phyloP scores from a whole-genome alignment of 345 rosid species.

The Corchorus capsularis region DNA sequence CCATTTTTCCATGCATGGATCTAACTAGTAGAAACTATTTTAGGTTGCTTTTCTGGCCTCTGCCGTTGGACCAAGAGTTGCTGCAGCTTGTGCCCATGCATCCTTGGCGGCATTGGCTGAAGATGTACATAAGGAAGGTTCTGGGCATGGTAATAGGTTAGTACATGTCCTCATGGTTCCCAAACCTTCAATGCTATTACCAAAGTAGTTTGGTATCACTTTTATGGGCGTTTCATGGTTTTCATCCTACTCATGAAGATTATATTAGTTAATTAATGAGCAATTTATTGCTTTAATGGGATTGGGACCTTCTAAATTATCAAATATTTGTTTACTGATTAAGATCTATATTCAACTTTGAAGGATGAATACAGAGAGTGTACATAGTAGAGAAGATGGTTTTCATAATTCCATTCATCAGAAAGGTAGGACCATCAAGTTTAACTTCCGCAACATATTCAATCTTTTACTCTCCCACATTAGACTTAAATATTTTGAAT shows the following conservation, averaged over 20 bases:
- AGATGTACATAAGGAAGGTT: slow-evolving; percentile 44
- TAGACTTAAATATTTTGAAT: not conserved
- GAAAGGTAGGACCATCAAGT: slow-evolving; percentile 39
- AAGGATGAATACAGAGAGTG: slow-evolving; percentile 62
- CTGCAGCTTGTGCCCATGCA: slow-evolving; percentile 98
- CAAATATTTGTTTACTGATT: not conserved
- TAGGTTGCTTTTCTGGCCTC: slow-evolving; percentile 97
- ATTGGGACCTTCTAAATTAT: not conserved
- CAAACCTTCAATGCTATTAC: not conserved
- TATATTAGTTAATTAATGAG: not conserved
- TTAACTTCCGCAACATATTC: not conserved
- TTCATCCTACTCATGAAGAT: not conserved
- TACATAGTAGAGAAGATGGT: slow-evolving; percentile 51
- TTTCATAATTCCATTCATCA: slow-evolving; percentile 53
- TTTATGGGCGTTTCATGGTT: not conserved
- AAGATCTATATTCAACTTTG: slow-evolving; percentile 21
- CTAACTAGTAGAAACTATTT: slow-evolving; percentile 26
- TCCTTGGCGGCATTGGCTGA: slow-evolving; percentile 75
- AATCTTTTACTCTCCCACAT: not conserved
- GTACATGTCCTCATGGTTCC: slow-evolving; percentile 25
- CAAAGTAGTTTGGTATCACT: not conserved
- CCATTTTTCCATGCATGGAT: slow-evolving; percentile 1
- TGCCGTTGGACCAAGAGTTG: slow-evolving; percentile 97
- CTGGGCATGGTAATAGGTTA: slow-evolving; percentile 53
- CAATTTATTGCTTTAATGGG: slow-evolving; percentile 1